Evolutionary conservation across 2,329 filamentous ascomycete species (phyloP), one percentile per base, ranked within the genome.

Genomic region (Penicillium rolfsii): DNA sequence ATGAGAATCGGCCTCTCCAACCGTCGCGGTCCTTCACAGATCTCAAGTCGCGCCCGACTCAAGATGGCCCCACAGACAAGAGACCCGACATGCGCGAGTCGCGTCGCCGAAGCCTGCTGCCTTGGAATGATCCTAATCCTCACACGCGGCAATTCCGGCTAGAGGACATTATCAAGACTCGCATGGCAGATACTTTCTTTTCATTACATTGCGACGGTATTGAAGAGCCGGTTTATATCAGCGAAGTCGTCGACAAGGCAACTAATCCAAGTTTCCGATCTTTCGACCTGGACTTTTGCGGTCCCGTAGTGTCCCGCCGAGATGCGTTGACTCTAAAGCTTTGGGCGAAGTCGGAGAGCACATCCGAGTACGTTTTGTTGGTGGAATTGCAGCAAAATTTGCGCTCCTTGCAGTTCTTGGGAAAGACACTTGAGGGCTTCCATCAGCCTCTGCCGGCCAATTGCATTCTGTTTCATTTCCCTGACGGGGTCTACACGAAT

Each of bases 211-310:
- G 88, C 49, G 80, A 85, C 1, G 85, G 79, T 3, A 77, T 87
- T 55, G 77, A 83, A 50, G 88, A 91, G 16, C 93, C 94, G 0
- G 79, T 97, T n/a, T 97, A 97, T 74, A 86, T 97, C 69, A 97
- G 93, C 71, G 94, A 98, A 77, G 82, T 90, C 24, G 85, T 88
- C 30, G 85, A 90, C 67, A 87, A 87, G 70, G 88, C 91, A n/a
- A 93, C 92, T 77, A 97, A 97, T 74, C 95, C 95, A 64, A 92
- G 90, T 69, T 98, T 97, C 74, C 87, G 87, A 46, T 89, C 91
- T 73, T 96, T 97, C 73, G 89, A 96, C 63, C 83, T 97, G 5
- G 84, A 84, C 26, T 77, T 82, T 5, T 87, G 84, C 64, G 86
- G 85, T 0, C 84, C 90, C 0, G 73, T 78, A 2, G 82, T 93